These are phyloP conservation scores for Porphyrellus cyaneotinctus DNA, from an alignment of 768 basidiomycete genomes.

Conservation along the genomic window DNA sequence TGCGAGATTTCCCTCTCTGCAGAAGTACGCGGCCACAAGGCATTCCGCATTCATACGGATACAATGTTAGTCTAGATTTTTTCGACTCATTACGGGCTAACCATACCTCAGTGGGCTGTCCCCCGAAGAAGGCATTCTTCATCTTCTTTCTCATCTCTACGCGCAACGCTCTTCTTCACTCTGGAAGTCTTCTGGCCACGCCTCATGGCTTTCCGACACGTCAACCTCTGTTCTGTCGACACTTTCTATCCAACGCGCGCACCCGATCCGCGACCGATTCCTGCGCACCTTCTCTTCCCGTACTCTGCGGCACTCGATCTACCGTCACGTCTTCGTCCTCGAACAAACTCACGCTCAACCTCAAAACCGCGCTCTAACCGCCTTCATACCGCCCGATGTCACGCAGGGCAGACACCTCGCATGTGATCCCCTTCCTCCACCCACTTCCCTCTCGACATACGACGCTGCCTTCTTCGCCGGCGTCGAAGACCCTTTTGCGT, in stretches of 20 bases:
- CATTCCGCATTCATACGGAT: conserved; percentile 69
- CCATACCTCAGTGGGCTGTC: conserved; percentile 32
- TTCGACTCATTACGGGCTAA: conserved; percentile 5
- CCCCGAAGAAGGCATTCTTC: conserved; percentile 46
- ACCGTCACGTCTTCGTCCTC: conserved; percentile 75
- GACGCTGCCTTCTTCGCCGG: conserved; percentile 72
- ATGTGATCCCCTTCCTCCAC: conserved; percentile 87
- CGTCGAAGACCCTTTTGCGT: conserved; percentile 47
- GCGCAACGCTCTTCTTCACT: conserved; percentile 68
- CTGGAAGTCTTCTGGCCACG: conserved; percentile 72
- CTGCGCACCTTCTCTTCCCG: conserved; percentile 38
- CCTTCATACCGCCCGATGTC: conserved; percentile 66
- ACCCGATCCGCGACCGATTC: conserved; percentile 27
- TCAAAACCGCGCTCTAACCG: conserved; percentile 46
- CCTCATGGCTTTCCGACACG: conserved; percentile 68
- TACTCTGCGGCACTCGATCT: conserved; percentile 49
- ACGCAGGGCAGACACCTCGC: conserved; percentile 54
- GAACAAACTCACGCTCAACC: conserved; percentile 49
- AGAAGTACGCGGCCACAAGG: conserved; percentile 53
- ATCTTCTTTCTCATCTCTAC: conserved; percentile 87
- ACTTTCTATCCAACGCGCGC: conserved; percentile 31
- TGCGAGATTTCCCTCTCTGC: conserved; percentile 63
- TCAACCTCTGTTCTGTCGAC: conserved; percentile 37
- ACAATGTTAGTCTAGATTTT: conserved; percentile 44
- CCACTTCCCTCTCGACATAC: conserved; percentile 55